Base-by-base conservation (phyloP, 163 green algal species). In the Scenedesmus sp. region DNA sequence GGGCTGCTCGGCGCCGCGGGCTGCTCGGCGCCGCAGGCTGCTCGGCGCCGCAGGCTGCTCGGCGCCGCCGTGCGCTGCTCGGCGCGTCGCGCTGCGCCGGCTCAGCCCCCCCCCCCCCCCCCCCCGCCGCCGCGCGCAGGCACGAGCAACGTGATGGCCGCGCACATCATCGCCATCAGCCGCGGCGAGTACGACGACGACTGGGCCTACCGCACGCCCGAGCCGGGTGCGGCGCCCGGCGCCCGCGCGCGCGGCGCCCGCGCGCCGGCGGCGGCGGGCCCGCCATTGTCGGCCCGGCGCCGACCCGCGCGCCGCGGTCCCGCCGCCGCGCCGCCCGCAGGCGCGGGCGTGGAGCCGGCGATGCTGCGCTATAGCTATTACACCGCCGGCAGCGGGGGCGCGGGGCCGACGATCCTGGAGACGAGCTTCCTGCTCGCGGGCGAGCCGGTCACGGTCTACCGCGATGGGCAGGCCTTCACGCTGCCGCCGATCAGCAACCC, bases 351-450 rank as follows among this genome's bases (percentile, higher is more conserved):
- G 11, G 67, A 94, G 69, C 93, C 94, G 26, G 81, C 80, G 29
- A 82, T 89, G 45, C 66, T 98, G 47, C 83, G 89, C 47, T 99
- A 97, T 88, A 96, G 85, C 36, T 99, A 98, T 84, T 98, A 94
- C 87, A 98, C 96, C 6, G 95, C 94, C 20, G 92, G 93, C 62
- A 92, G 78, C 20, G 95, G 95, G 14, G 96, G 95, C 1, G 95
- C 92, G 26, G 96, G 96, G 0, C 91, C 90, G 54, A 98, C 96
- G 48, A 98, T 99, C 63, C 82, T 99, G 76, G 91, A 97, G 57
- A 99, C 96, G 3, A 94, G 71, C 60, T 92, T 98, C 57, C 86
- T 99, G 69, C 87, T 99, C 29, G 90, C 93, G 13, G 95, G 94
- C 9, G 92, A 97, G 80, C 79, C 90, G 63, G 67, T 48, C 42